These are phyloP conservation scores for Phlebiopsis flavidoalba DNA, from an alignment of 768 basidiomycete genomes.

Conservation along the genomic window DNA sequence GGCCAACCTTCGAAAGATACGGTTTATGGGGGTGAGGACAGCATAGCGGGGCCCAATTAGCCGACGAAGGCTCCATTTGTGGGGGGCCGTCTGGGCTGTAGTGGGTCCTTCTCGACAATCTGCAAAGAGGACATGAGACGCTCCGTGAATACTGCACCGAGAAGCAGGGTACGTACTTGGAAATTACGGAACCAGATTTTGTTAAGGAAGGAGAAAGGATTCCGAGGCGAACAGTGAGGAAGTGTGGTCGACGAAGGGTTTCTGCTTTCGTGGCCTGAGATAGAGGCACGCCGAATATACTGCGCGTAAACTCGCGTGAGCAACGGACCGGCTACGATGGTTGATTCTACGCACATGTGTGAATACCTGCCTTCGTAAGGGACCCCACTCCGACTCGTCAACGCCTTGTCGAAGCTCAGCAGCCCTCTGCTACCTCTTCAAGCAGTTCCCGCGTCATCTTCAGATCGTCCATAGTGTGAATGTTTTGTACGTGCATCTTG, in stretches of 20 bases:
- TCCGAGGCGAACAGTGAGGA: too few relatives aligned
- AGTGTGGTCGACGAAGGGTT: constrained; percentile 98
- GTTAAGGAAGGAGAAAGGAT: constrained; percentile 85
- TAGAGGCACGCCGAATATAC: constrained; percentile 94
- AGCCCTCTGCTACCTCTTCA: constrained; percentile 93
- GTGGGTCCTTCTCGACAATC: constrained; percentile 93
- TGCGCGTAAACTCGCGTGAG: constrained; percentile 25
- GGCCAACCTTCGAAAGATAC: constrained; percentile 97
- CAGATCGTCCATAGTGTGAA: constrained; percentile 99
- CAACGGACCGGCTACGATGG: background rate
- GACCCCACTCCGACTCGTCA: constrained; percentile 84
- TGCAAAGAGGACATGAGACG: constrained; percentile 22
- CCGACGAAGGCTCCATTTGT: constrained; percentile 86
- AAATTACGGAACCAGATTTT: constrained; percentile 99
- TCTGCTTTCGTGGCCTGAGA: constrained; percentile 85
- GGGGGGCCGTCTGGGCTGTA: constrained; percentile 83
- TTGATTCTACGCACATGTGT: constrained; percentile 67
- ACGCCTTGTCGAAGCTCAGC: constrained; percentile 86
- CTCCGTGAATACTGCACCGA: background rate
- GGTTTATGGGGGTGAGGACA: constrained; percentile 93
- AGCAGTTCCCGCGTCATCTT: constrained; percentile 99
- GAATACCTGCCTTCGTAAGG: constrained; percentile 88
- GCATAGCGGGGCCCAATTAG: constrained; percentile 97
- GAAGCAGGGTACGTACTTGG: constrained; percentile 55
- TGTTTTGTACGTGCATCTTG: constrained; percentile 96